phyloP scores from a whole-genome alignment of 208 protist species.

The Vickermania spadyakhi region DNA sequence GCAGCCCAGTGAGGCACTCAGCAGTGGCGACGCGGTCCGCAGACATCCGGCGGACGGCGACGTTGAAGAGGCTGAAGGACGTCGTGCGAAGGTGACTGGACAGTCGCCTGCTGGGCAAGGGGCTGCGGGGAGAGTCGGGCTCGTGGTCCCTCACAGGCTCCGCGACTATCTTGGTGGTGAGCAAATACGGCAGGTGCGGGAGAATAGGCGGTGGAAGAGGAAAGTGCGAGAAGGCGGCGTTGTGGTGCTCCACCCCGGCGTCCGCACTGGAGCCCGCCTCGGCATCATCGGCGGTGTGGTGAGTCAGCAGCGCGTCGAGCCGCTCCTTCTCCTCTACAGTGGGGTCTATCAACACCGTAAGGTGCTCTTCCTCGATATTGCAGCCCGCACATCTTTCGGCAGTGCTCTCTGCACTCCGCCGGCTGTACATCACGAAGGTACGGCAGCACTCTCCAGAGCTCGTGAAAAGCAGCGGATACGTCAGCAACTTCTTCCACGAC shows the following conservation, averaged over 20 bases:
- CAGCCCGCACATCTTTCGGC: too few relatives aligned
- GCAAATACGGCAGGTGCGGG: neutral
- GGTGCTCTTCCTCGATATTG: neutral
- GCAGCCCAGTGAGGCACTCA: neutral
- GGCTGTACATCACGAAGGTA: neutral
- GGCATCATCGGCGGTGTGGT: neutral
- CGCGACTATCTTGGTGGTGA: neutral
- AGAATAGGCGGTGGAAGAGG: neutral
- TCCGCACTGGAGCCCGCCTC: neutral
- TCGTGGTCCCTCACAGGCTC: too few relatives aligned
- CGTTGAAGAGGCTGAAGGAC: neutral
- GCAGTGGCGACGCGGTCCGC: neutral
- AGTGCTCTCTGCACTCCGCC: neutral
- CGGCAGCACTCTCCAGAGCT: neutral
- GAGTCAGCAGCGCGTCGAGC: neutral
- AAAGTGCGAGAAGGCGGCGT: neutral
- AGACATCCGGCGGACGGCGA: neutral
- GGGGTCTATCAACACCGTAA: neutral
- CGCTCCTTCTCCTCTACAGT: too few relatives aligned
- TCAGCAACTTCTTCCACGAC: neutral
- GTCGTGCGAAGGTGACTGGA: neutral
- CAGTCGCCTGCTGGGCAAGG: too few relatives aligned
- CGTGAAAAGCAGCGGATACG: neutral
- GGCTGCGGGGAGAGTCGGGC: neutral
- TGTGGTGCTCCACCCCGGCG: neutral